Evolutionary conservation across 306 rosid species (phyloP), one percentile per base, ranked within the genome.

Genomic region (Leucaena leucocephala): DNA sequence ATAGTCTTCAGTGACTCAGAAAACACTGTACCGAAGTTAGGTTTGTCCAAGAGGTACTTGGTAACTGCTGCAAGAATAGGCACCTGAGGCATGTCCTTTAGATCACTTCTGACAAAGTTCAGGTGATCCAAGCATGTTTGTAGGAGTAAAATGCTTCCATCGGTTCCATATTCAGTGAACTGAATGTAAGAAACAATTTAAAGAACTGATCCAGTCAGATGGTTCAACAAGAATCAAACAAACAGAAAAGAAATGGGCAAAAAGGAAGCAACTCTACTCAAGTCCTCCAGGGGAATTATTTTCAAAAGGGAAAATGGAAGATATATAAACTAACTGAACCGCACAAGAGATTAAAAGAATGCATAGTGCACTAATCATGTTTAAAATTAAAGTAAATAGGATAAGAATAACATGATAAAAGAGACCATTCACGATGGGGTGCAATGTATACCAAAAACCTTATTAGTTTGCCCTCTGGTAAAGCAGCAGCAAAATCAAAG

Each of bases 121-220:
- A 88, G 85, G 81, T 90, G 89, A 87, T 91, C 96, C 81, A 96
- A 80, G 86, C 99, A 96, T 10, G 91, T 89, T 80, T 83, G 88
- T 49, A 96, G 94, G 84, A 96, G 87, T 83, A 93, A 82, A 84
- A 88, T 88, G 93, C 97, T 85, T 85, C 96, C 99, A 78, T 79
- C 87, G 6, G 88, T 80, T 83, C 96, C 99, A 84, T 80, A 85
- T 71, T 91, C 97, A 64, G 87, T 50, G 64, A 93, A 90, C 99
- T 96, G 92, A 54, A 75, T 85, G 46, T 44, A 50, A 71, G 74
- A 78, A 75, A 77, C 55, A 79, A 43, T 21, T 58, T 78, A 68
- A 68, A 70, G 8, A 57, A 54, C 38, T 48, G 81, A 84, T 55
- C 67, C 80, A 76, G 68, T 54, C 61, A 71, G 44, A 78, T 11